Evolutionary conservation across 2,329 filamentous ascomycete genomes (phyloP), one percentile per base, ranked within the genome.

Genomic region (Fusarium metavorans): DNA sequence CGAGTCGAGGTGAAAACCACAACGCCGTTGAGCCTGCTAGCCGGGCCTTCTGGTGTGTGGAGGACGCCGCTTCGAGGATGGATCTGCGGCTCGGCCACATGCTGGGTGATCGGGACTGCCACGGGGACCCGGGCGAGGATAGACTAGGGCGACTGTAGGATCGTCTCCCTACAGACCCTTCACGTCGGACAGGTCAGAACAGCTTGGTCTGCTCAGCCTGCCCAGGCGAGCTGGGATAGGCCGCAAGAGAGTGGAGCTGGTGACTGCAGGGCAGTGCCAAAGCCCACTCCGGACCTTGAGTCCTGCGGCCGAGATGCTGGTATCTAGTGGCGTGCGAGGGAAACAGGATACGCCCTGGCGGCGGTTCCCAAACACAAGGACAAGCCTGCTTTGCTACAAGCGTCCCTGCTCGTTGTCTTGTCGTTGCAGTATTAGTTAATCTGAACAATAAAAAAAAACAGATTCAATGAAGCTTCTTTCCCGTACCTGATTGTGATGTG

Each of bases 351-450:
- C 73, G 79, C 81, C 81, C 81, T 71, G 81, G 81, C 25, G 80
- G 77, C 69, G 68, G 56, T 67, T 73, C 73, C 71, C 78, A 78
- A 74, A 68, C 77, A 79, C 78, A 80, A 82, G 79, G 77, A 81
- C 76, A 82, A 81, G 80, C 81, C 79, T 79, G 79, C 76, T 81
- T 75, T 76, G 77, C 77, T 80, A 78, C 72, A 79, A 76, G 79
- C 79, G 79, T 79, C 79, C 81, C 81, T 83, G 82, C 81, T 83
- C 79, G 80, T 80, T 82, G 79, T 81, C 77, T 83, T 81, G 81
- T 82, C 75, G 77, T 81, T 81, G 81, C 80, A 82, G 79, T 84
- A 84, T 80, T 84, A 85, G 82, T 83, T 85, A 84, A 85, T 84
- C 65, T 77, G 78, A 84, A 82, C 77, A 81, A 75, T 69, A 73